Evolutionary conservation across 2,329 filamentous ascomycete species (phyloP), one percentile per base, ranked within the genome.

Genomic region (Didymella pomorum): DNA sequence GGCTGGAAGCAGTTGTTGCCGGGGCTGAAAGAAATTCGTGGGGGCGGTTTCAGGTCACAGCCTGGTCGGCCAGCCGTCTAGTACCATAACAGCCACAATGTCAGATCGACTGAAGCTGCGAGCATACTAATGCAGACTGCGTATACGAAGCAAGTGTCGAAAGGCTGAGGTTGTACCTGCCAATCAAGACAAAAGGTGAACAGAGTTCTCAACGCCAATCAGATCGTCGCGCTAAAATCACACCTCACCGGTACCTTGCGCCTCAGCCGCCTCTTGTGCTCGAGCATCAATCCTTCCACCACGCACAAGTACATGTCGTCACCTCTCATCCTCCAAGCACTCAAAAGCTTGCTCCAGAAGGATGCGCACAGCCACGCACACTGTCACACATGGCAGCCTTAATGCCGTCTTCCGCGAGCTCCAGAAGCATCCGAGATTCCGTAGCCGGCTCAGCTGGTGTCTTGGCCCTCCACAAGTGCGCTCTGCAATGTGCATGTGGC

Each of bases 381-480:
- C 37, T 29, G 26, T 20, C 42, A 35, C 42, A 14, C 31, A 29
- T 25, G n/a, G 20, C 45, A 44, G 37, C 49, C 28, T 33, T 33
- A 28, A 39, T n/a, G 47, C 47, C 21, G 33, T 37, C 35, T 35
- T 48, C 42, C 43, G 18, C 18, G 20, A 25, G 35, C n/a, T 35
- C 43, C 26, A 44, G 42, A 21, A 43, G 23, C 26, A 52, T 33
- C 53, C 54, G 54, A 39, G 16, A 28, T 51, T 28, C 54, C 42
- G 48, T 37, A 57, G 43, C 28, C 41, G 29, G 25, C 50, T 53
- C 39, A 58, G 56, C 54, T 54, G 49, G 46, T 35, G 51, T 49
- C 59, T 61, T 41, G 59, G 59, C 59, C 35, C 31, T 46, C 54
- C 58, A 61, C 54, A 57, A 46, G 14, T 42, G 18, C 28, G 26